Evolutionary conservation across 169 alveolate species (phyloP).

Genomic region (Eimeria maxima): DNA sequence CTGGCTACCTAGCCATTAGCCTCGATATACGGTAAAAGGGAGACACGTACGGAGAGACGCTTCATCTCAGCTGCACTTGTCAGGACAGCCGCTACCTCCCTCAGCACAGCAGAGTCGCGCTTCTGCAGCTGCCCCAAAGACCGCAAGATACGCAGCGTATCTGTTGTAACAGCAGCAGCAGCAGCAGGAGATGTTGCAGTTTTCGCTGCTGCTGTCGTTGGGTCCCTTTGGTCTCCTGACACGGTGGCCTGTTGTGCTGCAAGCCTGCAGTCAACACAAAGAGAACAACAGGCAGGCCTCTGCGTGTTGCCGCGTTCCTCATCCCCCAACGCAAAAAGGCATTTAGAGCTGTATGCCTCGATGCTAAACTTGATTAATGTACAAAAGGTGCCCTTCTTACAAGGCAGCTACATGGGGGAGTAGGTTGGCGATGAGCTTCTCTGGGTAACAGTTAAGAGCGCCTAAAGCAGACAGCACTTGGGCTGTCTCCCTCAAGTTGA

Average conservation of each 20-base stretch:
- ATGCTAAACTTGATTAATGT: neutral
- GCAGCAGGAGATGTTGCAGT: neutral
- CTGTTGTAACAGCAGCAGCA: constrained; percentile 34
- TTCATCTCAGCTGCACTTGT: neutral
- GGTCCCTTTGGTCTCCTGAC: neutral
- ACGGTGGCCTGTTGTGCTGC: neutral
- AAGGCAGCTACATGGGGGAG: constrained; percentile 40
- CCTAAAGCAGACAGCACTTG: constrained; percentile 52
- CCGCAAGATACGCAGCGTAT: constrained; percentile 43
- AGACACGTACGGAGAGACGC: constrained; percentile 50
- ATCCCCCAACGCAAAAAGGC: constrained; percentile 23
- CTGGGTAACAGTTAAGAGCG: constrained; percentile 66
- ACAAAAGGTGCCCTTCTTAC: neutral
- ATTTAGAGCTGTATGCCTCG: neutral
- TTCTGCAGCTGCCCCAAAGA: constrained; percentile 55
- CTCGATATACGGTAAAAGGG: neutral
- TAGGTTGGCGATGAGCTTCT: neutral
- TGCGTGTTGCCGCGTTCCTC: neutral
- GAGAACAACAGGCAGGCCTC: neutral
- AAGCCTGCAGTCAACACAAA: neutral
- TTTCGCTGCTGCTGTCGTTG: constrained; percentile 1
- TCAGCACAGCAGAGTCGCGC: constrained; percentile 44
- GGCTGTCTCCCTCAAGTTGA: constrained; percentile 11
- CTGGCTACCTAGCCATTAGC: constrained; percentile 8
- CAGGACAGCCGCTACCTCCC: constrained; percentile 26